Evolutionary conservation across 2,329 filamentous ascomycete genomes (phyloP).

Genomic region (Aspergillus ibericus): DNA sequence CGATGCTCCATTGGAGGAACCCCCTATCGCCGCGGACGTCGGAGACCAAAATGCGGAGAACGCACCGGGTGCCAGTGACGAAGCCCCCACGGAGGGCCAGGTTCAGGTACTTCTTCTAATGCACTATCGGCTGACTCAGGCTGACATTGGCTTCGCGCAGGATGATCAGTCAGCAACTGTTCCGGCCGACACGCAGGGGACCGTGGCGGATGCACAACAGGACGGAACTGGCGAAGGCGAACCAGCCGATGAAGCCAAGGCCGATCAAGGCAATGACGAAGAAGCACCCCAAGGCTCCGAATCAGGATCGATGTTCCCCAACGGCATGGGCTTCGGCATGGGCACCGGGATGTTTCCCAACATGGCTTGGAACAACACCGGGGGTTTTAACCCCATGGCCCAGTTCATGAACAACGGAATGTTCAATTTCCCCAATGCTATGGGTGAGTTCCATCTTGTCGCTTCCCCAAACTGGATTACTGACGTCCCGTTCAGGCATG

Average conservation of each 20-base stretch:
- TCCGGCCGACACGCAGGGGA: slow-evolving; percentile 8
- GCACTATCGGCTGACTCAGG: neutral
- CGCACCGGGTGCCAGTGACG: slow-evolving; percentile 3
- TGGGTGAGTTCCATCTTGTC: slow-evolving; percentile 66
- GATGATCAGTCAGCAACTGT: slow-evolving; percentile 14
- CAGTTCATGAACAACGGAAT: slow-evolving; percentile 56
- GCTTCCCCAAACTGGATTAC: slow-evolving; percentile 17
- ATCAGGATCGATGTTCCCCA: slow-evolving; percentile 19
- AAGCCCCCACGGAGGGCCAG: slow-evolving; percentile 6
- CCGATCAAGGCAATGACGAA: slow-evolving; percentile 17
- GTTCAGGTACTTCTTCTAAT: slow-evolving; percentile 20
- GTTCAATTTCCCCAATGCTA: slow-evolving; percentile 73
- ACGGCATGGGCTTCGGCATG: slow-evolving; percentile 46
- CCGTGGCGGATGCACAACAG: slow-evolving; percentile 12
- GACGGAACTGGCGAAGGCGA: slow-evolving; percentile 16
- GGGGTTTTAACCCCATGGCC: slow-evolving; percentile 72
- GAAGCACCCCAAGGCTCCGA: slow-evolving; percentile 11
- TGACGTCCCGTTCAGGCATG: slow-evolving; percentile 60
- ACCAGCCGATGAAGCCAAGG: slow-evolving; percentile 9
- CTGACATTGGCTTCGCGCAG: slow-evolving; percentile 8
- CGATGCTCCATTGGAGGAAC: slow-evolving; percentile 17
- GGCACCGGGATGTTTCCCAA: slow-evolving; percentile 53
- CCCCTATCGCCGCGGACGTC: slow-evolving; percentile 7
- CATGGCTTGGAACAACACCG: slow-evolving; percentile 59
- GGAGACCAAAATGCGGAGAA: slow-evolving; percentile 10